These are phyloP conservation scores for Umbilicus rupestris DNA, from an alignment of 164 flowering plant species.

Conservation along the genomic window DNA sequence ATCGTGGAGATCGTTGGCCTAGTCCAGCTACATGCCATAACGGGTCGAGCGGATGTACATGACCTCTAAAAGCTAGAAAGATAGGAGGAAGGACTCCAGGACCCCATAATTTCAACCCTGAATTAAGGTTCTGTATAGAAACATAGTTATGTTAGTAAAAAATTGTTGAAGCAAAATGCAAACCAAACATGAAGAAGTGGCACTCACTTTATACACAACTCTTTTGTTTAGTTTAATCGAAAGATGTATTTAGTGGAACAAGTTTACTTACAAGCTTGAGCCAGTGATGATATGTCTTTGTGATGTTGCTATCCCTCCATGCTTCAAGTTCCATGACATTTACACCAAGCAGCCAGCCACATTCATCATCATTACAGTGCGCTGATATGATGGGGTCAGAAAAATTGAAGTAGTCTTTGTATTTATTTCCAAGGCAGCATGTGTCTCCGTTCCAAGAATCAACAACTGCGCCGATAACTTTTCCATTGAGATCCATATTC, in stretches of 20 bases:
- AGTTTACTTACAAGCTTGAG: constrained; percentile 41
- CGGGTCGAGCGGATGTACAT: constrained; percentile 49
- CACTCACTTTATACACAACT: too few species aligned
- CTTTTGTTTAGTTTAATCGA: neutral
- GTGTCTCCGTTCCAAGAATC: constrained; percentile 25
- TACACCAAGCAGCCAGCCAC: constrained; percentile 66
- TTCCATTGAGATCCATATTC: constrained; percentile 53
- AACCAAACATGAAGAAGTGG: neutral
- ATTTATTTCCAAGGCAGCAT: constrained; percentile 32
- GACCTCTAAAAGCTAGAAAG: constrained; percentile 50
- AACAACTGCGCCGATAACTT: constrained; percentile 56
- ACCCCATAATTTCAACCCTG: constrained; percentile 46
- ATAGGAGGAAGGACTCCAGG: constrained; percentile 63
- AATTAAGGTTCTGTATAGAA: constrained; percentile 37
- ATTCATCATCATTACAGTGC: constrained; percentile 24
- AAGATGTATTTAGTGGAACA: neutral
- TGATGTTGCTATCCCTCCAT: constrained; percentile 57
- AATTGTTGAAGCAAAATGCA: neutral
- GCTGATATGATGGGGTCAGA: constrained; percentile 39
- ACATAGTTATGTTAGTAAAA: too few species aligned
- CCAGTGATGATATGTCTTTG: constrained; percentile 41
- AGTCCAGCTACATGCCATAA: constrained; percentile 50
- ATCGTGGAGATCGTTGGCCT: constrained; percentile 27
- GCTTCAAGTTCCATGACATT: constrained; percentile 59
- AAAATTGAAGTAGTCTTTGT: too few species aligned